Evolutionary conservation across 306 rosid species (phyloP), one percentile per base, ranked within the genome.

Genomic region (Arachis stenosperma): DNA sequence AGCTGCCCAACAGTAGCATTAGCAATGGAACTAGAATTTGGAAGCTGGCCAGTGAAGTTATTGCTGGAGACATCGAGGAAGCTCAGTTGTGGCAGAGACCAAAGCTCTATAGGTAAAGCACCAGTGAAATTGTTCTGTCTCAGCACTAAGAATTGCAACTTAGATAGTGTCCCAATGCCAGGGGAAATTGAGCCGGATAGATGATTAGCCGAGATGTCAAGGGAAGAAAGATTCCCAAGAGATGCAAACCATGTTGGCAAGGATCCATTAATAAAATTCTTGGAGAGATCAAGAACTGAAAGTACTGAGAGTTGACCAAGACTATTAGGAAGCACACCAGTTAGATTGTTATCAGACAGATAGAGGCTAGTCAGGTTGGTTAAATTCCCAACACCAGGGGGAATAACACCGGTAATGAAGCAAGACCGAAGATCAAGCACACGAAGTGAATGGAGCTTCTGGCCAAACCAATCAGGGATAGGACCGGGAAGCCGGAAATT

Each of bases 371-470:
- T 86, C 47, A 94, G 88, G 78, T 79, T 91, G 70, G 85, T 84
- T 61, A 87, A 84, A 70, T 87, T 88, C 69, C 94, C 97, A 69
- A 94, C 65, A 70, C 84, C 79, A 6, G 61, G 75, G 11, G 98
- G 97, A 79, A 94, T 85, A 48, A 86, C 70, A 72, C 86, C 90
- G 62, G 7, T 46, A 22, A 94, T 79, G 7, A 90, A 89, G 77
- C 95, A 94, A 71, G 81, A 84, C 39, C 91, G 88, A 77, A 94
- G 97, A 89, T 94, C 98, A 81, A 94, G 90, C 63, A 84, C 83
- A 27, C 58, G 84, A 27, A 94, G 86, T 0, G 84, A 81, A 47
- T 57, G 15, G 2, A 89, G 81, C 5, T 65, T 74, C 11, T 55
- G 68, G 7, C 97, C 98, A 42, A 94, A 89, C 96, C 87, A 87